Conservation (phyloP, 148 eudicot species). For the Rhododendron ferrugineum region DNA sequence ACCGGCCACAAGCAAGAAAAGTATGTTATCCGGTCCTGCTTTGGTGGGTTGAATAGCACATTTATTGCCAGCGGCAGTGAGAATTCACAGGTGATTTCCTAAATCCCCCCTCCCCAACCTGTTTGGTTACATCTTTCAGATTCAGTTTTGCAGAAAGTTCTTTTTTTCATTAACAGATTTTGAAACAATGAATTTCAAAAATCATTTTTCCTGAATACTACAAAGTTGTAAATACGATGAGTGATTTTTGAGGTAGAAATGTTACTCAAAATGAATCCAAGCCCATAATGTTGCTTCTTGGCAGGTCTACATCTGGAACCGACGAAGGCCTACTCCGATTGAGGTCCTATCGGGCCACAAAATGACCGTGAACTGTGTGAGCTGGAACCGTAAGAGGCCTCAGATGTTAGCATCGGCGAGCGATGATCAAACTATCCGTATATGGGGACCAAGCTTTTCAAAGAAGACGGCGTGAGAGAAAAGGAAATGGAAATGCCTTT, state of each 20-base stretch:
- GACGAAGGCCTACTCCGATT: conserved; percentile 51
- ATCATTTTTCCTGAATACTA: not conserved
- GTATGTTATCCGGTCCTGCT: conserved; percentile 89
- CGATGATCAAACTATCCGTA: conserved; percentile 88
- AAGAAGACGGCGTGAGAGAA: conserved; percentile 11
- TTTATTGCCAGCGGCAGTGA: conserved; percentile 97
- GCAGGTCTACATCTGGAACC: conserved; percentile 91
- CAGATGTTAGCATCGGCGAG: conserved; percentile 91
- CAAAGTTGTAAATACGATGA: not conserved
- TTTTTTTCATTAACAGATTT: not conserved
- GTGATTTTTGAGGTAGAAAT: not conserved
- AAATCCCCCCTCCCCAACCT: not conserved
- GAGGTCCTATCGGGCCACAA: conserved; percentile 71
- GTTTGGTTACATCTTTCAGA: not conserved
- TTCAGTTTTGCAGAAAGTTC: not conserved
- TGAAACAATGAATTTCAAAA: not conserved
- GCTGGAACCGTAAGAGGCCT: conserved; percentile 85
- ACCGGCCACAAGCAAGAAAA: conserved; percentile 74
- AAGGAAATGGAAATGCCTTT: not conserved
- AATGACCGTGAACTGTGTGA: conserved; percentile 89
- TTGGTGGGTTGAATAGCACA: conserved; percentile 67
- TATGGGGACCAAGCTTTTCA: conserved; percentile 61
- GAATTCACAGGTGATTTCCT: conserved; percentile 58
- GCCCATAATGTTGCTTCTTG: not conserved
- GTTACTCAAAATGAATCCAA: not conserved